Evolutionary conservation across 2,329 filamentous ascomycete species (phyloP).

Genomic region (Lomentospora prolificans): DNA sequence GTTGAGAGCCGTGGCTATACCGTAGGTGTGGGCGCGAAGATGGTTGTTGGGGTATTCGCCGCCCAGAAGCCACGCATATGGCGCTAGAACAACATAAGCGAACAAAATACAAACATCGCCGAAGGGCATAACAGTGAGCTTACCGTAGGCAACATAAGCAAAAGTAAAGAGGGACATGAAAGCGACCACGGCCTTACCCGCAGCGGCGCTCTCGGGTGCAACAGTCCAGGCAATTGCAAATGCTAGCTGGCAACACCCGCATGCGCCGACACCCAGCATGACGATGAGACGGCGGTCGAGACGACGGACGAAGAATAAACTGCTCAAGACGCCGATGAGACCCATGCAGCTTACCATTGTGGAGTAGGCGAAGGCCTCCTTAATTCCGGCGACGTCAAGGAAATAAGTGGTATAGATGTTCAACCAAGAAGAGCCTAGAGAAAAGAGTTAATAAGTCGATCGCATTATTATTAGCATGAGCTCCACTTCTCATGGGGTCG

Average conservation of each 20-base stretch:
- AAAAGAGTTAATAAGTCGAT: constrained; percentile 2
- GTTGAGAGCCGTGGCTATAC: constrained; percentile 26
- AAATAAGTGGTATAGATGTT: constrained; percentile 24
- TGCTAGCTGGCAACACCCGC: constrained; percentile 22
- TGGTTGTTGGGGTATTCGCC: constrained; percentile 29
- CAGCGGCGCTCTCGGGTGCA: constrained; percentile 15
- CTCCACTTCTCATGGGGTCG: neutral
- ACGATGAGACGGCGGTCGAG: constrained; percentile 22
- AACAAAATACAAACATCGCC: no score
- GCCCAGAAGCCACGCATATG: constrained; percentile 28
- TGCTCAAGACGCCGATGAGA: constrained; percentile 21
- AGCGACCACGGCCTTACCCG: constrained; percentile 20
- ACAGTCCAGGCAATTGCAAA: constrained; percentile 22
- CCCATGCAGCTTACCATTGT: constrained; percentile 24
- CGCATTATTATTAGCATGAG: no score
- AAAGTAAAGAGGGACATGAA: constrained; percentile 23
- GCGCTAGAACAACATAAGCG: constrained; percentile 14
- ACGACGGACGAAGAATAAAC: constrained; percentile 19
- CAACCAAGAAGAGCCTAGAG: constrained; percentile 20
- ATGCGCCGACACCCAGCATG: constrained; percentile 20
- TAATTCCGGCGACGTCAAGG: constrained; percentile 21
- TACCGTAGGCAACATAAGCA: constrained; percentile 24
- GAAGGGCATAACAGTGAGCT: constrained; percentile 2
- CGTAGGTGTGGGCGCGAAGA: constrained; percentile 28
- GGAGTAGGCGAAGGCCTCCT: constrained; percentile 22